Percentiles rank a stretch among this genome's conserved stretches.
Evolutionary conservation across 108 stramenopile genomes (phyloP).

Genomic region (Nitzschia sp.): DNA sequence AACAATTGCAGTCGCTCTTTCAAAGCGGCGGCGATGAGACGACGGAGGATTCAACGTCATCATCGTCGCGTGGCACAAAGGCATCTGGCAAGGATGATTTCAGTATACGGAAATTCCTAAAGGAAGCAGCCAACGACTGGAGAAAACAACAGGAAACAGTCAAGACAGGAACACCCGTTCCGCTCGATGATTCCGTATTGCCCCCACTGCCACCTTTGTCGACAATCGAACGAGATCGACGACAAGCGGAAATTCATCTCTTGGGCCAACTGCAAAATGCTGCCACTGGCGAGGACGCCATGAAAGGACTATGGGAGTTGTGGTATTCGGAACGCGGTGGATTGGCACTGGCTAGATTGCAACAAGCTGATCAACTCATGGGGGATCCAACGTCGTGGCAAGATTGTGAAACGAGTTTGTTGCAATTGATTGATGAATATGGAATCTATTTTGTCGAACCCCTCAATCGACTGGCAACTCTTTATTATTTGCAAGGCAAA

Average conservation of each 20-base stretch:
- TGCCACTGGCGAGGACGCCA: conserved; percentile 21
- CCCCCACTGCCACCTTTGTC: conserved; percentile 43
- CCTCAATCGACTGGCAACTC: conserved; percentile 71
- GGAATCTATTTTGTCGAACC: conserved; percentile 68
- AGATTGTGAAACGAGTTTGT: conserved; percentile 43
- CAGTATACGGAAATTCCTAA: neutral
- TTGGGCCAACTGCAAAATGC: conserved; percentile 16
- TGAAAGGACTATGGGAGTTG: conserved; percentile 44
- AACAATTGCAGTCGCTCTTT: neutral
- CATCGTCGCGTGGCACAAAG: neutral
- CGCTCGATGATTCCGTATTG: conserved; percentile 9
- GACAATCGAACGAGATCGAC: conserved; percentile 42
- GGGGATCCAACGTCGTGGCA: conserved; percentile 47
- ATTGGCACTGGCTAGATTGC: conserved; percentile 22
- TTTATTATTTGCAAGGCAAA: conserved; percentile 63
- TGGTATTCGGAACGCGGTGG: conserved; percentile 57
- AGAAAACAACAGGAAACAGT: neutral
- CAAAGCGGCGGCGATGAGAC: neutral
- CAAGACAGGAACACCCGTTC: neutral
- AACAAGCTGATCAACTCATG: conserved; percentile 37
- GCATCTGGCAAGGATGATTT: neutral
- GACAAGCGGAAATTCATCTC: conserved; percentile 39
- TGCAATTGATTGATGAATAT: conserved; percentile 56
- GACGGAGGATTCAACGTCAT: neutral
- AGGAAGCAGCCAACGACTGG: neutral